These are phyloP conservation scores for Artemisia argyi DNA, from an alignment of 129 eudicot species.

Conservation along the genomic window DNA sequence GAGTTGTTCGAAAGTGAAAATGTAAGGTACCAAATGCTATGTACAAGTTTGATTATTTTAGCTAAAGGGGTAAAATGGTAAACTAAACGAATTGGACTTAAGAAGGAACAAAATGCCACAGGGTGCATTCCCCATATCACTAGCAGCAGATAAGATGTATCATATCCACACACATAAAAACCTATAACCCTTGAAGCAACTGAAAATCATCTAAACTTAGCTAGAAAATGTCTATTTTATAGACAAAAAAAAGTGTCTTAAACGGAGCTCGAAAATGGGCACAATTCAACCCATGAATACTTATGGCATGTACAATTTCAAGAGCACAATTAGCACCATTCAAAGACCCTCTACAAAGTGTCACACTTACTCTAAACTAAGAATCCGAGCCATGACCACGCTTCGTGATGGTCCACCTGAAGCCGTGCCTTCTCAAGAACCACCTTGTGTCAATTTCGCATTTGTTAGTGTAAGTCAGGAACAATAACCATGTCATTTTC, in stretches of 20 bases:
- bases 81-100: not conserved
- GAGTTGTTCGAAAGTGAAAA: too few species aligned
- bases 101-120: slow-evolving; percentile 15
- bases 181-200: slow-evolving; percentile 8
- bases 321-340: slow-evolving; percentile 5
- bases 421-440: slow-evolving; percentile 41
- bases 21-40: too few species aligned
- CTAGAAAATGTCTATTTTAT: not conserved
- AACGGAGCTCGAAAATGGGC: slow-evolving; percentile 9
- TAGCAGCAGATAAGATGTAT: slow-evolving; percentile 23
- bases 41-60: too few species aligned
- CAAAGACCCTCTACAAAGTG: slow-evolving; percentile 25
- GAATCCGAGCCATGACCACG: slow-evolving; percentile 64
- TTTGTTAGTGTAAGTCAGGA: slow-evolving; percentile 63
- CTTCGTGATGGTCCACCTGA: slow-evolving; percentile 41
- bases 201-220: not conserved
- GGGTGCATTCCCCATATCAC: slow-evolving; percentile 21
- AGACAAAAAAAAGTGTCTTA: not conserved
- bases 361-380: slow-evolving; percentile 33
- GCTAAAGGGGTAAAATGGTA: not conserved
- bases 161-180: slow-evolving; percentile 27
- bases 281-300: slow-evolving; percentile 29
- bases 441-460: slow-evolving; percentile 61
- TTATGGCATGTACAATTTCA: slow-evolving; percentile 26
- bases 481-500: not conserved